Evolutionary conservation across 805 yeast species (phyloP), one percentile per base, ranked within the genome.

Genomic region (Wickerhamiella musiphila): DNA sequence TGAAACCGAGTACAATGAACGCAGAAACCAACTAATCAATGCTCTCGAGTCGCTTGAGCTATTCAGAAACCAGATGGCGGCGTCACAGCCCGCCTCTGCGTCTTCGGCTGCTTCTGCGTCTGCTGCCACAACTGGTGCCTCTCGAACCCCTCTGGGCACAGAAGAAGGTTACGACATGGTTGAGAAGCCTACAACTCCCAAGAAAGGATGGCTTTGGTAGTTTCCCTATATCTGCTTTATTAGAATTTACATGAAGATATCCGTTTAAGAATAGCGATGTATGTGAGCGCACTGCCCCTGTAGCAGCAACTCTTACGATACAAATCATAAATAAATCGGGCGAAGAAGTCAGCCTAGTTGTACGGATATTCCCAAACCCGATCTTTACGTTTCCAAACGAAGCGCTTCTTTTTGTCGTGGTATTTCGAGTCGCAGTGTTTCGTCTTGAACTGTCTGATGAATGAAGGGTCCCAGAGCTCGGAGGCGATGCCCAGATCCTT

Each of bases 401-500:
- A 81, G 28, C 54, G 47, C 31, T 49, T 48, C 70, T 77, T 78
- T 72, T 78, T 79, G 46, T 83, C 94, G 13, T 76, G 93, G 54
- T 78, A 82, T 38, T 73, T 70, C 43, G 81, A 83, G 35, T 76
- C 84, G 53, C 95, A 82, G 42, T 66, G 48, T 35, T 63, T 53
- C 38, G 58, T 61, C 51, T 78, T 78, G 56, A 73, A 78, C 28
- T 50, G 46, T 43, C 78, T 66, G 40, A 90, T 83, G 46, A 86
- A 90, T 26, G 71, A 60, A 2, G 98, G 98, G 52, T 90, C 98
- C 98, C 98, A 90, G 31, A 90, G 63, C 50, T 90, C 98, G 35
- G 93, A 78, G 1, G 95, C 98, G 42, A 90, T 77, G 4, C 96
- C 96, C 46, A 90, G 63, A 56, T 90, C 98, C 53, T 90, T 90